Evolutionary conservation across 2,329 filamentous ascomycete species (phyloP), one percentile per base, ranked within the genome.

Genomic region (Magnaporthiopsis poae): DNA sequence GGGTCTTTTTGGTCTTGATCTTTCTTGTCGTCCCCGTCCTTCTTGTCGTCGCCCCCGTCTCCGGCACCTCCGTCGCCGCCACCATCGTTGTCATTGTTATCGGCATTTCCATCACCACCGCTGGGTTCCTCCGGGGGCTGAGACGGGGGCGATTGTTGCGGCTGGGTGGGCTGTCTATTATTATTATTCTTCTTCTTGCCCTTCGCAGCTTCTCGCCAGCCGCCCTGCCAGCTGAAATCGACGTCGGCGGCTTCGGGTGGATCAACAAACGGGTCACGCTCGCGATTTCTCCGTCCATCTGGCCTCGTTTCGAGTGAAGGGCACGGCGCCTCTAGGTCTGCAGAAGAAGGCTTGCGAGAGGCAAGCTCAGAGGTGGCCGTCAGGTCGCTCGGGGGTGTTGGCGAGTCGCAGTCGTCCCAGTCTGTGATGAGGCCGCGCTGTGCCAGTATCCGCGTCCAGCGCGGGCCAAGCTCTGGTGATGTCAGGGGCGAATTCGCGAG

Each of bases 161-260:
- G 64, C 29, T 77, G 73, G 0, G 39, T n/a, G 27, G 62, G 12
- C 27, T 79, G 76, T 36, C 78, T 74, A 68, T 81, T 80, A 46
- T 2, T 39, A 21, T 7, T 11, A 11, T 2, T 5, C 39, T 88
- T 89, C 74, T 82, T 86, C 74, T 84, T 85, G 74, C 84, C 85
- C 70, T 83, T 82, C 2, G 77, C 81, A 56, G 80, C 81, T 72
- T 88, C 82, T 65, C 80, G 79, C 76, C 81, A 85, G 63, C 80
- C 83, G 60, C 84, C 79, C 65, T 81, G 76, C 33, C 81, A 84
- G 29, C 79, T 78, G 67, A 90, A 85, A 72, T 90, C 87, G 64
- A 90, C 77, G 36, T 78, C 75, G 27, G 77, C 72, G 59, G 77
- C 74, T 70, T 77, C 75, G 56, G 74, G 77, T n/a, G 81, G 82